Percentiles rank a stretch among this genome's conserved stretches.
phyloP scores from a whole-genome alignment of 2,329 filamentous ascomycete species.

The Penicillium rolfsii region DNA sequence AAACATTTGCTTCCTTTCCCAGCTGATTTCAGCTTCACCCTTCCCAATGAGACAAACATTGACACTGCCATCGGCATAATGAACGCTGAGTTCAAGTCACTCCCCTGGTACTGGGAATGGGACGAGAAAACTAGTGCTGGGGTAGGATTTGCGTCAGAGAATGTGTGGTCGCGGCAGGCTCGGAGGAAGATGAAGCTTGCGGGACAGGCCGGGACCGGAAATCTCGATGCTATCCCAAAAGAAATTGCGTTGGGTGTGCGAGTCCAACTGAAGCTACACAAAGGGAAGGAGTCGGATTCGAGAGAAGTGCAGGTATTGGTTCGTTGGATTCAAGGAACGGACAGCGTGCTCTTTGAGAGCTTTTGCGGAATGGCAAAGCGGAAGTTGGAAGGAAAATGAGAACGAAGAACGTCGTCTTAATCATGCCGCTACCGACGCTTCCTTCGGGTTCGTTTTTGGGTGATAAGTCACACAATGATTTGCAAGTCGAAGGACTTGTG shows the following conservation, averaged over 20 bases:
- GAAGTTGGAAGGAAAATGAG: conserved; percentile 49
- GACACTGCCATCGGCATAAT: conserved; percentile 44
- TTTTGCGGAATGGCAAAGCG: conserved; percentile 79
- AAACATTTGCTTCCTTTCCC: conserved; percentile 59
- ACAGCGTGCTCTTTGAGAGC: conserved; percentile 78
- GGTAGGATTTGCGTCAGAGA: conserved; percentile 63
- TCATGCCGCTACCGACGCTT: neutral
- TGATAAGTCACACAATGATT: neutral
- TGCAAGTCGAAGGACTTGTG: neutral
- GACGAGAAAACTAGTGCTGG: conserved; percentile 58
- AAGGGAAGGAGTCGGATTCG: conserved; percentile 31
- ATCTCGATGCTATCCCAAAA: conserved; percentile 36
- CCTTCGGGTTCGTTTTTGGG: neutral
- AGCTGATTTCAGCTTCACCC: conserved; percentile 53
- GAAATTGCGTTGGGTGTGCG: conserved; percentile 62
- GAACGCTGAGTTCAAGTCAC: conserved; percentile 53
- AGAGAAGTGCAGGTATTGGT: conserved; percentile 56
- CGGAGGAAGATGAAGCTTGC: conserved; percentile 57
- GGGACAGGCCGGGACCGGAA: conserved; percentile 26
- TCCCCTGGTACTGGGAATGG: conserved; percentile 71
- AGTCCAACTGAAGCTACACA: conserved; percentile 51
- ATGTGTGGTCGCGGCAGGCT: conserved; percentile 79
- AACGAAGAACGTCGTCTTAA: neutral
- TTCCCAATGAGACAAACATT: conserved; percentile 29
- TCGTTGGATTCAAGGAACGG: conserved; percentile 76